A percentile compares a stretch with the other conserved stretches of the same genome.
phyloP scores from a whole-genome alignment of 1,284 basidiomycete genomes.

The Schizopora paradoxa region DNA sequence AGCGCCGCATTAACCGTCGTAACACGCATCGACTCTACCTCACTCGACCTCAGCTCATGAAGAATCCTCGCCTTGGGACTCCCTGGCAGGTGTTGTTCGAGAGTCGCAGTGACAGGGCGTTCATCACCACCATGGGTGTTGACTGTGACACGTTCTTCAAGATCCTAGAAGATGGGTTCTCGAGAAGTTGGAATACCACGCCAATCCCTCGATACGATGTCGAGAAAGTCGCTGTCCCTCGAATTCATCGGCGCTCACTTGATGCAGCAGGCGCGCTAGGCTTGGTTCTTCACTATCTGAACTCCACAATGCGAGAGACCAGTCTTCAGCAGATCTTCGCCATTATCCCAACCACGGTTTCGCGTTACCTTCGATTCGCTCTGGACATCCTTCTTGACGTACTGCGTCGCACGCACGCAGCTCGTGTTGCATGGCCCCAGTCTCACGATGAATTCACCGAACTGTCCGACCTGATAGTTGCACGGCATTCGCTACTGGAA shows the following conservation, averaged over 20 bases:
- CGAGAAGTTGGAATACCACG: constrained; percentile 27
- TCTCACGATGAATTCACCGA: constrained; percentile 27
- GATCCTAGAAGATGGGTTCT: constrained; percentile 34
- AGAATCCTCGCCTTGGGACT: constrained; percentile 30
- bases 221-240: constrained; percentile 24
- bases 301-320: constrained; percentile 35
- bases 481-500: constrained; percentile 32
- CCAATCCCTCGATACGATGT: constrained; percentile 34
- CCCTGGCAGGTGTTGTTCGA: constrained; percentile 34
- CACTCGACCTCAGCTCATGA: constrained; percentile 28
- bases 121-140: constrained; percentile 44
- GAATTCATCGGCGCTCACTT: constrained; percentile 31
- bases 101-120: constrained; percentile 34
- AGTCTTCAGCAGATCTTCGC: constrained; percentile 36
- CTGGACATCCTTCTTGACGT: constrained; percentile 30
- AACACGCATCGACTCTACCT: constrained; percentile 23
- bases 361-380: constrained; percentile 33
- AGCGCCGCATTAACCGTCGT: neutral
- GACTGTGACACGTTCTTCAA: constrained; percentile 35
- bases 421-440: constrained; percentile 31
- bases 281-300: constrained; percentile 39
- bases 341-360: constrained; percentile 25
- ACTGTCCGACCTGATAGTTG: constrained; percentile 27
- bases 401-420: constrained; percentile 31
- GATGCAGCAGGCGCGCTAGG: constrained; percentile 44